Base-by-base conservation (phyloP, 495 filamentous ascomycete species). In the Penicillium flavigenum region DNA sequence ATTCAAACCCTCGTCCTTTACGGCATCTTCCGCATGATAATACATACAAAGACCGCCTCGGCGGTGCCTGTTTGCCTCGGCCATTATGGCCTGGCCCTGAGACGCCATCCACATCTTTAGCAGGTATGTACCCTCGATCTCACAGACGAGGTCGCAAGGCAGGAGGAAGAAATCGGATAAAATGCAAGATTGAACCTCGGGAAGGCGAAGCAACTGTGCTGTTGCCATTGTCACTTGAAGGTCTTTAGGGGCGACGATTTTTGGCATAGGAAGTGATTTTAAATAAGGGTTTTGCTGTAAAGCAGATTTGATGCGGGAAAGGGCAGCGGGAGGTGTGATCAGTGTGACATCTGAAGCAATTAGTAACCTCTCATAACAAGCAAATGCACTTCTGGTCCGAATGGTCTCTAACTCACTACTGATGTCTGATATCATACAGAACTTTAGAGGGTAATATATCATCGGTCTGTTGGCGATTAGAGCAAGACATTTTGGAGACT, bases 131-230 rank as follows among this genome's bases (percentile, higher is more conserved):
- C 34, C 49, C 1, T 24, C 14, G 8, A 39, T 39, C 2, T 42
- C 49, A 41, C 49, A 42, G 14, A 42, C 34, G 12, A 51, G 49
- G 42, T 51, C 49, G 38, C 49, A 51, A 19, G 49, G 49, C 4
- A 51, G 49, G 7, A 51, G 22, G 9, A 42, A 12, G 4, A 51
- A 51, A 39, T 51, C 24, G 8, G 34, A 16, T 4, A 11, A 1
- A 5, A 51, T 51, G 24, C 19, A 27, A 11, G 34, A 38, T 24
- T 51, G 49, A 3, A 51, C 22, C 8, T 51, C 49, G 7, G 36
- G 24, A 11, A 51, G 49, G 10, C 49, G 49, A 12, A 51, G 34
- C 6, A 51, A 6, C 14, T 51, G 12, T 29, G 49, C 34, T 9
- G 49, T 51, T 41, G 14, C 19, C 20, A 22, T 42, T 29, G 49